Evolutionary conservation across 768 basidiomycete species (phyloP).

Genomic region (Tulasnella sp.): DNA sequence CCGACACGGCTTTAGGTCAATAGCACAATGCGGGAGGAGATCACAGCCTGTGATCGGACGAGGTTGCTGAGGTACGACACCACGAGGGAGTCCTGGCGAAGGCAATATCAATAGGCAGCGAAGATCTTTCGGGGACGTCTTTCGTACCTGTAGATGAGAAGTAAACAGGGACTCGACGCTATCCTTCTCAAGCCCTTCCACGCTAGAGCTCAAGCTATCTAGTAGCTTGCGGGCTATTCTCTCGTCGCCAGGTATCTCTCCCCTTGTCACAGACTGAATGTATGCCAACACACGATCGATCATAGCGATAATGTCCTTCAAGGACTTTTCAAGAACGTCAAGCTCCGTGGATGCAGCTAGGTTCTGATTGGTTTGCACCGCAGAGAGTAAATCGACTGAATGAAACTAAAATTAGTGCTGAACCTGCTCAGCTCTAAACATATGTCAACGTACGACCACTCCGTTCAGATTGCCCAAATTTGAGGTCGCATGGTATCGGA

Average conservation of each 20-base stretch:
- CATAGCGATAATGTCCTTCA: conserved; percentile 59
- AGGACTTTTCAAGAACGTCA: conserved; percentile 61
- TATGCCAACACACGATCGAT: conserved; percentile 78
- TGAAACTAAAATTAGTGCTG: conserved; percentile 4
- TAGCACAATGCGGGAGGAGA: conserved; percentile 77
- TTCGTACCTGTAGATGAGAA: conserved; percentile 55
- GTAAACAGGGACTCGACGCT: conserved; percentile 46
- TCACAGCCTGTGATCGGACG: conserved; percentile 85
- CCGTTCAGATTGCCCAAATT: conserved; percentile 72
- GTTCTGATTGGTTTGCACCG: conserved; percentile 19
- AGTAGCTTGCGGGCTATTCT: conserved; percentile 85
- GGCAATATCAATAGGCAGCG: neutral
- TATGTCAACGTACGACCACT: conserved; percentile 56
- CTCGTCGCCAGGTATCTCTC: conserved; percentile 68
- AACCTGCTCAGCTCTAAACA: neutral
- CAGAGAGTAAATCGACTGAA: conserved; percentile 61
- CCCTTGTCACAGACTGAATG: conserved; percentile 66
- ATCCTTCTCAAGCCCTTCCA: conserved; percentile 52
- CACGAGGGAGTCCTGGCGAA: conserved; percentile 74
- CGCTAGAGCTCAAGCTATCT: conserved; percentile 68
- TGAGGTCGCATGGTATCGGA: conserved; percentile 79
- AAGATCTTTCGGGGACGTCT: conserved; percentile 12
- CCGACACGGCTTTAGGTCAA: conserved; percentile 26
- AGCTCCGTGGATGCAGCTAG: conserved; percentile 44
- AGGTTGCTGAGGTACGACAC: conserved; percentile 90